Percentiles rank a stretch among this genome's conserved stretches.
These are phyloP conservation scores for Cucurbita moschata DNA, from an alignment of 306 rosid species.

Conservation along the genomic window DNA sequence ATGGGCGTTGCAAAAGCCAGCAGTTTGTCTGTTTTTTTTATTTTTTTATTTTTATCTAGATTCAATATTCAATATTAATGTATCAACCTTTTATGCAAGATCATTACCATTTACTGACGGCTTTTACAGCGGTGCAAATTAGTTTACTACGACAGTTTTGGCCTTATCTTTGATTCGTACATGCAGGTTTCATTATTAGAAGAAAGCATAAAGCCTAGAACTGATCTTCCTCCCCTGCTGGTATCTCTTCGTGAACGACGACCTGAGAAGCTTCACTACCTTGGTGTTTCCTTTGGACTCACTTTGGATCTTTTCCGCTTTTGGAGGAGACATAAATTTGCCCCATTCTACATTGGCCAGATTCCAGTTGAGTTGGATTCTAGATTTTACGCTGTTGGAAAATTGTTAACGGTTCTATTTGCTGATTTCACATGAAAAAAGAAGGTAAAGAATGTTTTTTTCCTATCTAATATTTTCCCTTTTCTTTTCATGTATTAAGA, in stretches of 20 bases:
- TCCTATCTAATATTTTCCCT: background rate
- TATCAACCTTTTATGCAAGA: too few species aligned
- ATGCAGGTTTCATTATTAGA: conserved; percentile 78
- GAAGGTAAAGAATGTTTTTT: background rate
- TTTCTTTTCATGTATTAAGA: conserved; percentile 26
- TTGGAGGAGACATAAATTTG: conserved; percentile 87
- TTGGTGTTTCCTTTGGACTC: conserved; percentile 95
- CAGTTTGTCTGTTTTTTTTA: background rate
- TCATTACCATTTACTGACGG: too few species aligned
- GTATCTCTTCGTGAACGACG: conserved; percentile 73
- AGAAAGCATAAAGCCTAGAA: conserved; percentile 70
- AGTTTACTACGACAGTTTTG: background rate
- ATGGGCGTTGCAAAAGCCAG: background rate
- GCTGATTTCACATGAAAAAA: background rate
- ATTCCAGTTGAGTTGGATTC: conserved; percentile 71
- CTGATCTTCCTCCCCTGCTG: conserved; percentile 79
- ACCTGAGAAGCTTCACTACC: conserved; percentile 85
- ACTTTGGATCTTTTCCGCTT: conserved; percentile 79
- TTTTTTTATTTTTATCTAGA: background rate
- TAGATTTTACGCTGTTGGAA: background rate
- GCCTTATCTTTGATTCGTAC: background rate
- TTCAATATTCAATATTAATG: too few species aligned
- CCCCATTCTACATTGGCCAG: conserved; percentile 85
- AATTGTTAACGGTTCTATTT: background rate
- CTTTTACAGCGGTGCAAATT: too few species aligned